Conservation (phyloP, 306 rosid species). For the Corylus avellana region DNA sequence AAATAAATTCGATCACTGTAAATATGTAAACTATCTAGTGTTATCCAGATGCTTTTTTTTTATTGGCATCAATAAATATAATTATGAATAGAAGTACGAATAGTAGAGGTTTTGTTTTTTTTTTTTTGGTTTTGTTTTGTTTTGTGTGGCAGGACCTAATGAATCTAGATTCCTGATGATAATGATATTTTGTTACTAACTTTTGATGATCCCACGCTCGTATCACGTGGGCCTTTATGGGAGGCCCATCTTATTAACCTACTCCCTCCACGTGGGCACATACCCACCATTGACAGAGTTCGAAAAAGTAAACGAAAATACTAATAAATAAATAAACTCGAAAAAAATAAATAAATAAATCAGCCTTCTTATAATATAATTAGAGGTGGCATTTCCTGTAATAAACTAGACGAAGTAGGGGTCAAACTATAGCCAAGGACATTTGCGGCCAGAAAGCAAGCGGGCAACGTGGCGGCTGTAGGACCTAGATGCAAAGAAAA, state of each 20-base stretch:
- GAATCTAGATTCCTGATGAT: background rate
- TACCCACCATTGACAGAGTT: background rate
- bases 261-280: conserved; percentile 15
- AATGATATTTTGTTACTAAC: background rate
- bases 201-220: conserved; percentile 3
- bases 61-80: no score
- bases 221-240: background rate
- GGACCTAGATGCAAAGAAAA: conserved; percentile 25
- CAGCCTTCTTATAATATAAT: no score
- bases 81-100: no score
- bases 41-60: no score
- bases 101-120: no score
- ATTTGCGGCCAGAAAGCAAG: background rate
- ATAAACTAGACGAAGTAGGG: background rate
- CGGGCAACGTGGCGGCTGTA: conserved; percentile 22
- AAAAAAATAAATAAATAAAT: no score
- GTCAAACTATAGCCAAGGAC: background rate
- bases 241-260: background rate
- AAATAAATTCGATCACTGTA: no score
- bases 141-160: background rate
- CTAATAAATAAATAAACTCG: no score
- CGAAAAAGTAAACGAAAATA: no score
- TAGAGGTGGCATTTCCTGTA: background rate
- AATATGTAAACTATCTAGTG: no score
- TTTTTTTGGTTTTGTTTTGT: no score